Percentiles rank a stretch among this genome's conserved stretches.
phyloP scores from a whole-genome alignment of 2,329 filamentous ascomycete species.

The Trichoderma koningii region DNA sequence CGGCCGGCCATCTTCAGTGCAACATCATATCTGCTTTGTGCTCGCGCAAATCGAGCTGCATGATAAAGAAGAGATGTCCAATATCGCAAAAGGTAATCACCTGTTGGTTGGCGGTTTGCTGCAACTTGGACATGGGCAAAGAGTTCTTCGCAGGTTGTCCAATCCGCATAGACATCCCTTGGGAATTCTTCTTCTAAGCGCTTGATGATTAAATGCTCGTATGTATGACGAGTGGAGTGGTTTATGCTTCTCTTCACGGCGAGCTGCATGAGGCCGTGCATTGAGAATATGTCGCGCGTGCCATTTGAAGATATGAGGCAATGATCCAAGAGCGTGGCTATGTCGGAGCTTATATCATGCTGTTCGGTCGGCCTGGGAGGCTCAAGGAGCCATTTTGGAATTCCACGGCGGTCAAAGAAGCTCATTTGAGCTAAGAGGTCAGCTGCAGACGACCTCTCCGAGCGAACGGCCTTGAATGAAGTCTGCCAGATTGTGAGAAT shows the following conservation, averaged over 20 bases:
- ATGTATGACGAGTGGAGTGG: neutral
- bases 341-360: neutral
- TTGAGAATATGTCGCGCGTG: slow-evolving; percentile 17
- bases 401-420: slow-evolving; percentile 48
- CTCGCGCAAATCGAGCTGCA: slow-evolving; percentile 11
- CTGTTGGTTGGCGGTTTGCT: neutral
- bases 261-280: slow-evolving; percentile 30
- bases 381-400: slow-evolving; percentile 34
- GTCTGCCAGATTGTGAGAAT: slow-evolving; percentile 2
- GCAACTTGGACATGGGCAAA: slow-evolving; percentile 7
- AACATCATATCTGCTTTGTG: slow-evolving; percentile 15
- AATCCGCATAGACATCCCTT: neutral
- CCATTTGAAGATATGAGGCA: slow-evolving; percentile 7
- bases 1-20: slow-evolving; percentile 8
- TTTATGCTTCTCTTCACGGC: slow-evolving; percentile 1
- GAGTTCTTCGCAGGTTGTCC: neutral
- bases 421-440: slow-evolving; percentile 50
- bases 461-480: slow-evolving; percentile 40
- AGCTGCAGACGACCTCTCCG: slow-evolving; percentile 40
- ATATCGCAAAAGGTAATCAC: neutral
- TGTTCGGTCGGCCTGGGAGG: neutral
- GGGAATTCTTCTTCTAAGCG: slow-evolving; percentile 30
- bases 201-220: neutral
- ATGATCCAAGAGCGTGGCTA: slow-evolving; percentile 3
- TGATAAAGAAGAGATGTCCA: slow-evolving; percentile 16